These are phyloP conservation scores for Salix koriyanagi DNA, from an alignment of 345 rosid species.

Conservation along the genomic window DNA sequence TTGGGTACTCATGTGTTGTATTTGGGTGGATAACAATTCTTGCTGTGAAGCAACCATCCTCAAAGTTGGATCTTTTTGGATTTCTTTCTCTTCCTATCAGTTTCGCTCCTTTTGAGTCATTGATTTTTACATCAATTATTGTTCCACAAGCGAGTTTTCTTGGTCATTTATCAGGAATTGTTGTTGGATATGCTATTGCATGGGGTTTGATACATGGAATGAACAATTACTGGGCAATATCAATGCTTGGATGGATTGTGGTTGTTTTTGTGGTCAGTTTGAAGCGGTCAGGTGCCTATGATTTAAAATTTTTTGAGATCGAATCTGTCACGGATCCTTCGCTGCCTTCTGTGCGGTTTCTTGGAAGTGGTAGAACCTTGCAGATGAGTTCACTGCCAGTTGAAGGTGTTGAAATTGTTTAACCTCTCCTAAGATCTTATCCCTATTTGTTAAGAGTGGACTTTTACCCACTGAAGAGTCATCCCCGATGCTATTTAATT, in stretches of 20 bases:
- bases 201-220: slow-evolving; percentile 95
- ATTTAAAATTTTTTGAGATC: slow-evolving; percentile 74
- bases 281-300: slow-evolving; percentile 84
- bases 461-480: neutral
- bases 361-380: slow-evolving; percentile 69
- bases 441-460: neutral
- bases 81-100: slow-evolving; percentile 90
- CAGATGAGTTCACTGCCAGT: slow-evolving; percentile 68
- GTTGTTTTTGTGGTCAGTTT: slow-evolving; percentile 74
- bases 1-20: slow-evolving; percentile 97
- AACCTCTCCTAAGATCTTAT: slow-evolving; percentile 8
- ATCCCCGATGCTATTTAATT: neutral
- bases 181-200: slow-evolving; percentile 88
- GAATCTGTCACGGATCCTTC: slow-evolving; percentile 85
- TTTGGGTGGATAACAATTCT: slow-evolving; percentile 99
- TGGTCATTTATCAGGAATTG: slow-evolving; percentile 88
- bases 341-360: slow-evolving; percentile 75
- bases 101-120: slow-evolving; percentile 91
- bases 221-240: slow-evolving; percentile 91
- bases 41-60: slow-evolving; percentile 90
- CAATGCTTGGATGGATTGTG: slow-evolving; percentile 76
- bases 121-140: slow-evolving; percentile 89
- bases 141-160: slow-evolving; percentile 98
- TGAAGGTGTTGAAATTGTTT: slow-evolving; percentile 62
- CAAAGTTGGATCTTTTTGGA: slow-evolving; percentile 86